Conservation (phyloP, 106 monocot species). For the Iris macrosiphon region DNA sequence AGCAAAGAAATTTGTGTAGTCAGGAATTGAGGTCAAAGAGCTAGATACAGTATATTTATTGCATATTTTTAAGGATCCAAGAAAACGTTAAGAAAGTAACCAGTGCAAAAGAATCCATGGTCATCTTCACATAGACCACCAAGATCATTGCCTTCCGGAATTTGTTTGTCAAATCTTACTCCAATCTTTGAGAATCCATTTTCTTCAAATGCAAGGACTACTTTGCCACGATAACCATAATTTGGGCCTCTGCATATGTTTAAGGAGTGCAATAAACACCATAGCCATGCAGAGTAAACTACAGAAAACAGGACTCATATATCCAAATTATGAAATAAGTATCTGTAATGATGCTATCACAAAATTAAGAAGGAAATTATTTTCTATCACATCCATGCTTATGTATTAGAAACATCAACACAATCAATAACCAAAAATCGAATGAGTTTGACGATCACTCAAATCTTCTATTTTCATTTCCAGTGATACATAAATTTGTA, state of each 20-base stretch:
- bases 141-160: conserved; percentile 85
- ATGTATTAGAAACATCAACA: background rate
- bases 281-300: background rate
- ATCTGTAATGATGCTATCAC: background rate
- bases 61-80: background rate
- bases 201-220: conserved; percentile 87
- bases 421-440: too few relatives aligned
- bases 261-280: background rate
- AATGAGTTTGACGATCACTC: too few relatives aligned
- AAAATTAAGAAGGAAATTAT: background rate
- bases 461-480: too few relatives aligned
- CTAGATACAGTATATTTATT: background rate
- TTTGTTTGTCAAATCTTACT: conserved; percentile 88
- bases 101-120: conserved; percentile 90
- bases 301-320: background rate
- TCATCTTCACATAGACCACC: conserved; percentile 96
- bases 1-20: background rate
- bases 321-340: background rate
- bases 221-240: conserved; percentile 83
- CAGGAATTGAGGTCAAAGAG: too few relatives aligned
- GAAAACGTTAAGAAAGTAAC: conserved; percentile 25
- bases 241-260: conserved; percentile 63
- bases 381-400: background rate
- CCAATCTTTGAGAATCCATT: conserved; percentile 92
- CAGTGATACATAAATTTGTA: too few relatives aligned